phyloP scores from a whole-genome alignment of 108 stramenopile species.

The Cylindrotheca fusiformis region DNA sequence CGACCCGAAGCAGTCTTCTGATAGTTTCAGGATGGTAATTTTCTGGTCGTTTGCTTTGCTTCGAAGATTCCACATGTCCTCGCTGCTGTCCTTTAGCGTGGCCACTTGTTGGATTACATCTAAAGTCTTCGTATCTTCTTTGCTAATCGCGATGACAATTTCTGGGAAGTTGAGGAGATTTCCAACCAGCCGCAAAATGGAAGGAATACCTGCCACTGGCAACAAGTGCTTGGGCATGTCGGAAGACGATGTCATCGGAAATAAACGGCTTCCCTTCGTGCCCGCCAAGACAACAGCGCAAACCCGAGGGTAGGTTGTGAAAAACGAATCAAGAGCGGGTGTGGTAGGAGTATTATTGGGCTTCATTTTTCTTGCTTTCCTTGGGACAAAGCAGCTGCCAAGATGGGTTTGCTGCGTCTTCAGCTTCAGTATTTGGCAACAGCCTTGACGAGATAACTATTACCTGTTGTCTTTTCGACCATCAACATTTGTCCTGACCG shows the following conservation, averaged over 20 bases:
- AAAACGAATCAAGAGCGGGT: neutral
- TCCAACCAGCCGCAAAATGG: constrained; percentile 47
- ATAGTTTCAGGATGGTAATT: constrained; percentile 45
- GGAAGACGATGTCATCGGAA: constrained; percentile 55
- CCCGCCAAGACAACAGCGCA: constrained; percentile 66
- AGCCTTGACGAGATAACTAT: no score
- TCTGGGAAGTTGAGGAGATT: constrained; percentile 34
- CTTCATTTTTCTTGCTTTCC: no score
- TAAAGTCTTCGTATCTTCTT: constrained; percentile 51
- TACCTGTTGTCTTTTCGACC: no score
- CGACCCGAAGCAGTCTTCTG: constrained; percentile 58
- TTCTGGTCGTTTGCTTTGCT: constrained; percentile 8
- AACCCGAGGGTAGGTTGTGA: constrained; percentile 30
- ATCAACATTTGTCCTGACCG: no score
- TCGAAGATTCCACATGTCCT: neutral
- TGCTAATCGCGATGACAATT: constrained; percentile 49
- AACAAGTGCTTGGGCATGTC: constrained; percentile 70
- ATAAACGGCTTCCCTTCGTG: constrained; percentile 66
- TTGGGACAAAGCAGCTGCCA: no score
- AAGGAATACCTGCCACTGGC: constrained; percentile 48
- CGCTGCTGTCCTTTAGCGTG: constrained; percentile 1
- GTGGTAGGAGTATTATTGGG: neutral
- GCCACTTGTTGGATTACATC: constrained; percentile 14
- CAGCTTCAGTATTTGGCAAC: no score
- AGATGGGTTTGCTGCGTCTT: no score